Base-by-base conservation (phyloP, 192 early-diverging fungal genomes). In the Gryganskiella cystojenkinii region DNA sequence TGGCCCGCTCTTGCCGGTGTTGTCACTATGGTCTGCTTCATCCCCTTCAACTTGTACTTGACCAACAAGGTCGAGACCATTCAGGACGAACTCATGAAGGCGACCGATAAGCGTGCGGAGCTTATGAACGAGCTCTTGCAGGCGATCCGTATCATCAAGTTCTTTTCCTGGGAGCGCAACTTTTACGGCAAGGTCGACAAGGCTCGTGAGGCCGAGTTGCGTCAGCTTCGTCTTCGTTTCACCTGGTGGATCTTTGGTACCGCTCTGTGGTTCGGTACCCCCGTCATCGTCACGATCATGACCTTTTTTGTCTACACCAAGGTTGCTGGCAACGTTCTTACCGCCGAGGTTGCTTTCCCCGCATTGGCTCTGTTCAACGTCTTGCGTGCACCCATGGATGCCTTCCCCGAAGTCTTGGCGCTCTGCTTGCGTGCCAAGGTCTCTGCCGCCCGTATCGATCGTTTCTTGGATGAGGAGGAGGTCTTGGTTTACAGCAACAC, bases 361-460 rank as follows among this genome's bases (percentile, higher is more conserved):
- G 90, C 95, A 3, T 82, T 99, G 55, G 83, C 95, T 1, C 83
- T 99, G 9, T 98, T 99, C 87, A 96, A 96, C 80, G 81, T 97
- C 51, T 79, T 98, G 24, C 92, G 92, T 73, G 95, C 95, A 82
- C 95, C 98, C 52, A 85, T 98, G 47, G 63, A 86, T 49, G 87
- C 92, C 33, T 92, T 98, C 67, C 96, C 98, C 0, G 89, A 81
- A 34, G 90, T 97, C 22, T 88, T 99, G 33, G 87, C 90, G 7
- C 83, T 90, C 2, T 71, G 88, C 1, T 85, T 97, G 11, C 94
- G 96, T 60, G 91, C 96, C 20, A 89, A 84, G 37, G 98, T 97
- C 24, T 90, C 95, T 5, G 82, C 96, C 64, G 86, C 84, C 25
- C 92, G 98, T 56, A 84, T 99, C 28, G 85, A 90, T 71, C 84